A percentile compares a stretch with the other conserved stretches of the same genome.
phyloP scores from a whole-genome alignment of 2,329 filamentous ascomycete genomes.

The Diplocarpon rosae region DNA sequence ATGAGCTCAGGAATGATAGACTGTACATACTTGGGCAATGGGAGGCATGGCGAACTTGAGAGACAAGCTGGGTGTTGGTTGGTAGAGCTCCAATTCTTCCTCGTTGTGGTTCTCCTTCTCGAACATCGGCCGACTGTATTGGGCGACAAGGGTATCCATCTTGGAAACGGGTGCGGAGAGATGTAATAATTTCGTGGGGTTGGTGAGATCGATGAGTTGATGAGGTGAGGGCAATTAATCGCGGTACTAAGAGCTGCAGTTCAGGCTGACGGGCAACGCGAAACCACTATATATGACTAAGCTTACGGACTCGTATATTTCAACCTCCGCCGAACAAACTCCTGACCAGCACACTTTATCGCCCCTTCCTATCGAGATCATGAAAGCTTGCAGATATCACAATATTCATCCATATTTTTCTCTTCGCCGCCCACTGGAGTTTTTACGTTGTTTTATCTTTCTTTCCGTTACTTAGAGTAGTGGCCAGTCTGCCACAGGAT shows the following conservation, averaged over 20 bases:
- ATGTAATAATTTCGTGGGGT: slow-evolving; percentile 3
- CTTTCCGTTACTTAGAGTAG: too few species aligned
- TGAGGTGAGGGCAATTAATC: slow-evolving; percentile 16
- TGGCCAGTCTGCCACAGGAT: too few species aligned
- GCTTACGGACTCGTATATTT: too few species aligned
- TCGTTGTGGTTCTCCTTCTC: slow-evolving; percentile 61
- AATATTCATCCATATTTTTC: too few species aligned
- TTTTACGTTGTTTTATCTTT: too few species aligned
- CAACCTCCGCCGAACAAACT: too few species aligned
- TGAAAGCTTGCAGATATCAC: too few species aligned
- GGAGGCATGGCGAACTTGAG: slow-evolving; percentile 94
- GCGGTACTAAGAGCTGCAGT: neutral
- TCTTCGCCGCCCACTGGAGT: too few species aligned
- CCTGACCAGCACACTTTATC: too few species aligned
- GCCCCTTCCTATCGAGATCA: too few species aligned
- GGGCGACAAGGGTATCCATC: slow-evolving; percentile 91
- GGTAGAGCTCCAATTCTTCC: slow-evolving; percentile 62
- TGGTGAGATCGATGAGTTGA: slow-evolving; percentile 6
- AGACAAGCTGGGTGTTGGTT: slow-evolving; percentile 64
- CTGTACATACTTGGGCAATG: slow-evolving; percentile 64
- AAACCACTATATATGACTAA: too few species aligned
- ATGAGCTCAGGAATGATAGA: slow-evolving; percentile 3
- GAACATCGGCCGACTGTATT: slow-evolving; percentile 73
- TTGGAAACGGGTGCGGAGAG: slow-evolving; percentile 14
- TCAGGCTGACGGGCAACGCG: neutral